These are phyloP conservation scores for Saturnispora saitoi DNA, from an alignment of 805 yeast genomes.

Conservation along the genomic window DNA sequence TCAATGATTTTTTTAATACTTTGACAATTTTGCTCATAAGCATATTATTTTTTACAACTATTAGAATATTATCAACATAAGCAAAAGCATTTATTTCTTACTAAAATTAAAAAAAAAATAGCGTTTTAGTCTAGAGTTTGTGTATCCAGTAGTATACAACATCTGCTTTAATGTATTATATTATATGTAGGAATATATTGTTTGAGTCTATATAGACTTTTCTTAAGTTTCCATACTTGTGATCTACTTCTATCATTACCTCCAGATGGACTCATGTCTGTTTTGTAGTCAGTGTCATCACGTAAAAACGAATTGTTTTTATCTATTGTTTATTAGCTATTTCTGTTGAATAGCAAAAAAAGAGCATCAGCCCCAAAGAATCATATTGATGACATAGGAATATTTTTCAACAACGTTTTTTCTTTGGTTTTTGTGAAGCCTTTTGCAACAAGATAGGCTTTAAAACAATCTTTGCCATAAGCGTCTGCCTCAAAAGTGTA, in stretches of 20 bases:
- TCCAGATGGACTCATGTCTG: slow-evolving; percentile 6
- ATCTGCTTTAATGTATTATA: neutral
- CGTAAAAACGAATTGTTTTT: slow-evolving; percentile 10
- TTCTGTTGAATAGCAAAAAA: neutral
- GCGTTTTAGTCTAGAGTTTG: neutral
- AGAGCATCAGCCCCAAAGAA: neutral
- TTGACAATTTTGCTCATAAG: neutral
- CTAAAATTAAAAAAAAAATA: slow-evolving; percentile 1
- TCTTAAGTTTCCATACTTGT: slow-evolving; percentile 1
- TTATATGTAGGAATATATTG: slow-evolving; percentile 1
- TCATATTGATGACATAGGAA: slow-evolving; percentile 7
- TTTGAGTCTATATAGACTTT: slow-evolving; percentile 4
- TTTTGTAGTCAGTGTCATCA: slow-evolving; percentile 7
- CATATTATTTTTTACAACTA: neutral
- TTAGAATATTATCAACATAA: neutral
- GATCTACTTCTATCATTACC: neutral
- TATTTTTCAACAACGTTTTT: slow-evolving; percentile 5
- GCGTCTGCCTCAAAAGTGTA: slow-evolving; percentile 7
- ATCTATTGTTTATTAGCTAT: slow-evolving; percentile 1
- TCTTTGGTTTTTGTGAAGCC: slow-evolving; percentile 7
- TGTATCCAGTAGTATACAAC: neutral
- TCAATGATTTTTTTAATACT: neutral
- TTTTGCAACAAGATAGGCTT: slow-evolving; percentile 9
- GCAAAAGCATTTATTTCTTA: slow-evolving; percentile 1
- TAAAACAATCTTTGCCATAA: slow-evolving; percentile 2